Evolutionary conservation across 2,329 filamentous ascomycete species (phyloP), one percentile per base, ranked within the genome.

Genomic region (Colletotrichum australisinense): DNA sequence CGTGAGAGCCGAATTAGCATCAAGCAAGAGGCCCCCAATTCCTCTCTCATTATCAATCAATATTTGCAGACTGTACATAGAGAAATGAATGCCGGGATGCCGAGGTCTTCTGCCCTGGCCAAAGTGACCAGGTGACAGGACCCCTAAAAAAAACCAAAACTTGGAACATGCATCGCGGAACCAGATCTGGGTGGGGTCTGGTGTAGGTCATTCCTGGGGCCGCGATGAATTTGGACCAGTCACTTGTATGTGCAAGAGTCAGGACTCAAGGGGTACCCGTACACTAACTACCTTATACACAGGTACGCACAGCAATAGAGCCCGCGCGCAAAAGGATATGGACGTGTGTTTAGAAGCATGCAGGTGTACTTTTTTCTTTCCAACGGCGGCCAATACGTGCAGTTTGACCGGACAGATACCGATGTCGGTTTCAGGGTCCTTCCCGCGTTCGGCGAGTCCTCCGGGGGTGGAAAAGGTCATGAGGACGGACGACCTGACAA

Each of bases 341-440:
- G 46, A 55, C 38, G 16, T 66, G 26, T 56, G 30, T 52, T 46
- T 62, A 57, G 38, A 30, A 55, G 28, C 42, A 32, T 49, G n/a
- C 26, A n/a, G 49, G 32, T 35, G 32, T 11, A 24, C 32, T 35
- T 35, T 35, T 35, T 16, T 30, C 14, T n/a, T n/a, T 24, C 12
- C 9, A 42, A 24, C 22, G 32, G 26, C 28, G 55, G 24, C 16
- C 30, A 19, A 56, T 42, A 9, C 35, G 26, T 24, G n/a, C 26
- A 42, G 22, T 28, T 60, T 60, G 46, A 49, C 70, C 67, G 56
- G 49, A 57, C 55, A n/a, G 46, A 52, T 49, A 70, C 71, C 71
- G 49, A 73, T 66, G 71, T 57, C 62, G 57, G 49, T 70, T 73
- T 66, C 71, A 73, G 71, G 71, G 71, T 73, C 67, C 67, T 70